These are phyloP conservation scores for Fusarium tuaranense DNA, from an alignment of 2,329 filamentous ascomycete species.

Conservation along the genomic window DNA sequence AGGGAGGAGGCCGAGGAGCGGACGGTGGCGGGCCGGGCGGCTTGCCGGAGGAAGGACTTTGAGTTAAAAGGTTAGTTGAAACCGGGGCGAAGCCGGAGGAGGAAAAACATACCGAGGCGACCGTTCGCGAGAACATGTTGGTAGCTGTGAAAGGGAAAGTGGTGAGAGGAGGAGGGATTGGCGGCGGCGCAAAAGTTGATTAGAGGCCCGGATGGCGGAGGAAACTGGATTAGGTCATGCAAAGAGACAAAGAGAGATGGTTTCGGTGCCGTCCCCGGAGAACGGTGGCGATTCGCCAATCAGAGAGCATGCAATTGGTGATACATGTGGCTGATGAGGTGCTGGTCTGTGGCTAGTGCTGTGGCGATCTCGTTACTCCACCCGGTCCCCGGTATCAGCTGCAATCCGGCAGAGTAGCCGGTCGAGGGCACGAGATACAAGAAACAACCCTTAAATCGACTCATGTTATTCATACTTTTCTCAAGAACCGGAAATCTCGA, in stretches of 20 bases:
- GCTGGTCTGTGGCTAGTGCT: conserved; percentile 6
- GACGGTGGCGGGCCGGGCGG: conserved; percentile 50
- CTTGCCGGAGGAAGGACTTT: conserved; percentile 53
- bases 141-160: conserved; percentile 23
- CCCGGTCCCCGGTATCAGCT: conserved; percentile 4
- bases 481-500: background rate
- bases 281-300: conserved; percentile 41
- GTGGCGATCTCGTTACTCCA: conserved; percentile 10
- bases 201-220: conserved; percentile 16
- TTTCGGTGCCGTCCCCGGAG: conserved; percentile 33
- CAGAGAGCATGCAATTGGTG: conserved; percentile 27
- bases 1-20: conserved; percentile 38
- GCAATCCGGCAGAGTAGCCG: conserved; percentile 15
- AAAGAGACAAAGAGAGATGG: conserved; percentile 39
- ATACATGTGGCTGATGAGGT: conserved; percentile 6
- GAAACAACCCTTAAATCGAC: background rate
- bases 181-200: conserved; percentile 7
- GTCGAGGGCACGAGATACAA: conserved; percentile 16
- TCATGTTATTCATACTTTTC: background rate
- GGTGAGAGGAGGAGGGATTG: conserved; percentile 11
- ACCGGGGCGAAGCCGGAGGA: background rate
- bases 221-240: conserved; percentile 40
- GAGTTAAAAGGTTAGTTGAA: conserved; percentile 10
- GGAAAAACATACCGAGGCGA: conserved; percentile 33
- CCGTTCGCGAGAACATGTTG: conserved; percentile 46